These are phyloP conservation scores for Pseudogymnoascus sp. DNA, from an alignment of 2,329 filamentous ascomycete genomes.

Conservation along the genomic window DNA sequence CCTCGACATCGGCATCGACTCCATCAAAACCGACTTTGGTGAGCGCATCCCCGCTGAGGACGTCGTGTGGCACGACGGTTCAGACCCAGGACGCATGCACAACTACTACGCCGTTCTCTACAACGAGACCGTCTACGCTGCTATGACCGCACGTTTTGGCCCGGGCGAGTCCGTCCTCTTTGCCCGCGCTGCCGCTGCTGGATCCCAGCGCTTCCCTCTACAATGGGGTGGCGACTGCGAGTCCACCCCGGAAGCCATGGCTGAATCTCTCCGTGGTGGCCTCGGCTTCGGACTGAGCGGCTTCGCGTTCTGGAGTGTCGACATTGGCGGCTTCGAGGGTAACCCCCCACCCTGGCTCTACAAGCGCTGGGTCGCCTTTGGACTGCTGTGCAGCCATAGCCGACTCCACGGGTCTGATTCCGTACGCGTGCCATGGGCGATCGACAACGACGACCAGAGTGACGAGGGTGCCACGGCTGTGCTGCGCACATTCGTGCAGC, in stretches of 20 bases:
- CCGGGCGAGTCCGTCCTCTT: conserved; percentile 47
- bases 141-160: conserved; percentile 40
- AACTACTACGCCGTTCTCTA: conserved; percentile 56
- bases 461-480: conserved; percentile 40
- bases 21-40: conserved; percentile 57
- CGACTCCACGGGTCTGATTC: conserved; percentile 50
- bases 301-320: conserved; percentile 53
- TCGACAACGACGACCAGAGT: conserved; percentile 45
- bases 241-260: conserved; percentile 53
- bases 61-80: conserved; percentile 45
- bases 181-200: conserved; percentile 49
- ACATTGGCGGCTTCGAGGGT: conserved; percentile 57
- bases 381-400: conserved; percentile 51
- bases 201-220: conserved; percentile 50
- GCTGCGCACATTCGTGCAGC: conserved; percentile 35
- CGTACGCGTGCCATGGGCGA: conserved; percentile 57
- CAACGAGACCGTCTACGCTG: conserved; percentile 51
- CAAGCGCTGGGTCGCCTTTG: conserved; percentile 58
- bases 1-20: conserved; percentile 51
- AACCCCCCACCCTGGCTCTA: conserved; percentile 49
- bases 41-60: conserved; percentile 50
- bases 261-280: conserved; percentile 51
- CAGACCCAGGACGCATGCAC: conserved; percentile 50
- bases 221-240: conserved; percentile 58
- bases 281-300: conserved; percentile 48